Evolutionary conservation across 1,284 basidiomycete species (phyloP), one percentile per base, ranked within the genome.

Genomic region (Cryptococcus depauperatus): DNA sequence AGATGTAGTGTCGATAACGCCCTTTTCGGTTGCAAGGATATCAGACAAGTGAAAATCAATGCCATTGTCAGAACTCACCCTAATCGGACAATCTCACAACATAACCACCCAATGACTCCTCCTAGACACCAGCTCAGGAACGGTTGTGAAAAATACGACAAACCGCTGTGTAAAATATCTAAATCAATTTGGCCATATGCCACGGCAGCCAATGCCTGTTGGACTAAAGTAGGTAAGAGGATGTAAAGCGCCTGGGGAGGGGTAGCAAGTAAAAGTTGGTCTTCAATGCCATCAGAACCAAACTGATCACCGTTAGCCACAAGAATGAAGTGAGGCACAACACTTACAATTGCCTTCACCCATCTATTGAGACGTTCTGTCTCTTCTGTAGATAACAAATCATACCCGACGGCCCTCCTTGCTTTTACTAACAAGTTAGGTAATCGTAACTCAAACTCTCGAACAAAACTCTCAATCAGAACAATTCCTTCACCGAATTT

Each of bases 131-230:
- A 77, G 52, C 70, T 73, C 4, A 77, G 59, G 1, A 77, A 57
- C 16, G 75, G 73, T 51, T 76, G 74, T 2, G 72, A 65, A 48
- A 77, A 77, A 61, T 76, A 77, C 7, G 72, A 73, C 14, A 76
- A 58, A 1, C 75, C 76, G 19, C 70, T 67, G 27, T 71, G 68
- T 3, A 77, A 66, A 8, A 70, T 74, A 35, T 76, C 75, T 5
- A 69, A 54, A 48, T 76, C 75, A 41, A 77, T 73, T 11, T 73
- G 59, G 19, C 73, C 73, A 1, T 62, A 51, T 7, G 68, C 57
- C 19, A 68, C 68, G 0, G 76, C 75, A 2, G 58, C 50, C 42
- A 76, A 68, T 5, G 70, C 68, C 48, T 77, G 76, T 11, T 73
- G 66, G 25, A 75, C 70, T n/a, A 77, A 59, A 1, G 73, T 71